These are phyloP conservation scores for Microthlaspi erraticum DNA, from an alignment of 345 rosid genomes.

Conservation along the genomic window DNA sequence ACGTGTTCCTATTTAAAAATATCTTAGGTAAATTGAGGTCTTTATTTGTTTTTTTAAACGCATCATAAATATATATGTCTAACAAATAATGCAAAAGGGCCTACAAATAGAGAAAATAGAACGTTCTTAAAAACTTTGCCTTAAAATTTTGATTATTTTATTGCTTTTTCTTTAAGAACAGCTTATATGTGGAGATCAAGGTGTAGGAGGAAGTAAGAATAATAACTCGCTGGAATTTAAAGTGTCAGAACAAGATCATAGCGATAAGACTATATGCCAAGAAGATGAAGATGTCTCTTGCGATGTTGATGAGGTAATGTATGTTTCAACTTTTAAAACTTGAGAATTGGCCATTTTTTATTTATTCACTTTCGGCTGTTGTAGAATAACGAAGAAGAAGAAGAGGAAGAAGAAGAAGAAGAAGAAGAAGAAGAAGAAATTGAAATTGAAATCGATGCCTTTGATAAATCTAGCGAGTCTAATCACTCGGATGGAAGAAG, in stretches of 20 bases:
- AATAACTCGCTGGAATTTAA: conserved; percentile 11
- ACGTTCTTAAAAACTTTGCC: background rate
- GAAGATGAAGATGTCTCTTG: conserved; percentile 37
- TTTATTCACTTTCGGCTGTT: background rate
- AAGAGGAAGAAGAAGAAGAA: background rate
- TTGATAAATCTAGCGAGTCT: conserved; percentile 55
- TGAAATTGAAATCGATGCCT: conserved; percentile 32
- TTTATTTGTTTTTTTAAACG: no score
- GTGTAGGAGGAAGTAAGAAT: conserved; percentile 25
- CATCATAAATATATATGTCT: background rate
- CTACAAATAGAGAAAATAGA: background rate
- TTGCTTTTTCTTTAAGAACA: conserved; percentile 30
- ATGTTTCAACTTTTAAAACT: conserved; percentile 16
- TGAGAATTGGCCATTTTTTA: background rate
- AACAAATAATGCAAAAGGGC: background rate
- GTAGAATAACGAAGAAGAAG: conserved; percentile 34
- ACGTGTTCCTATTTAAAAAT: no score
- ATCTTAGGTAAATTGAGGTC: no score
- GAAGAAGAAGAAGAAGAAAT: no score
- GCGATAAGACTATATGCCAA: background rate
- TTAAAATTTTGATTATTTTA: background rate
- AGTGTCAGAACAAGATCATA: conserved; percentile 24
- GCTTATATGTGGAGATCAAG: conserved; percentile 43
- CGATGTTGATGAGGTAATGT: conserved; percentile 31
- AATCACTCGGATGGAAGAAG: conserved; percentile 59